phyloP scores from a whole-genome alignment of 768 basidiomycete genomes.

The Xanthoconium purpureum region DNA sequence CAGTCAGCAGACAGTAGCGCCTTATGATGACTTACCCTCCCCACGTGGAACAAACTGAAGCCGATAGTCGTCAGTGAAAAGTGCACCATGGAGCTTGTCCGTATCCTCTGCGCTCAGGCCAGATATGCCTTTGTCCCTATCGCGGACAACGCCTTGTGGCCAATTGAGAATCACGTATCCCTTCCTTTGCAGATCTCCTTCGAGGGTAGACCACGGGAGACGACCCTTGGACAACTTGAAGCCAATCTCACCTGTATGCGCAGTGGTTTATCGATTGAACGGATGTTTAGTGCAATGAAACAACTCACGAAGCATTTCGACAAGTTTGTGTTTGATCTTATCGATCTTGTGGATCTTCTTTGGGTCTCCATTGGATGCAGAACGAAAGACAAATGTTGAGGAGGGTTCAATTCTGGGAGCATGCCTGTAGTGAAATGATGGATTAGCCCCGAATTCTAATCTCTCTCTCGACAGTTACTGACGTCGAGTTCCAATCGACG shows the following conservation, averaged over 20 bases:
- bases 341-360: neutral
- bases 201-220: constrained; percentile 2
- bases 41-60: too few relatives aligned
- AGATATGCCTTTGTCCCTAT: too few relatives aligned
- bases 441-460: too few relatives aligned
- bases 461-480: too few relatives aligned
- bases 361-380: neutral
- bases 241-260: neutral
- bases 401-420: too few relatives aligned
- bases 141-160: constrained; percentile 1
- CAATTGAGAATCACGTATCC: constrained; percentile 7
- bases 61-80: neutral
- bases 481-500: too few relatives aligned
- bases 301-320: constrained; percentile 10
- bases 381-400: neutral
- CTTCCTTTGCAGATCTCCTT: neutral
- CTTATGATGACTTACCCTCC: neutral
- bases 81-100: constrained; percentile 3
- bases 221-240: neutral
- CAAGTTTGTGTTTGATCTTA: neutral
- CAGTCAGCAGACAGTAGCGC: too few relatives aligned
- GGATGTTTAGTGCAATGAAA: neutral
- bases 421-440: too few relatives aligned
- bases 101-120: constrained; percentile 1
- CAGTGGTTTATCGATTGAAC: neutral